Base-by-base conservation (phyloP, 768 basidiomycete species). In the Cyathus striatus region DNA sequence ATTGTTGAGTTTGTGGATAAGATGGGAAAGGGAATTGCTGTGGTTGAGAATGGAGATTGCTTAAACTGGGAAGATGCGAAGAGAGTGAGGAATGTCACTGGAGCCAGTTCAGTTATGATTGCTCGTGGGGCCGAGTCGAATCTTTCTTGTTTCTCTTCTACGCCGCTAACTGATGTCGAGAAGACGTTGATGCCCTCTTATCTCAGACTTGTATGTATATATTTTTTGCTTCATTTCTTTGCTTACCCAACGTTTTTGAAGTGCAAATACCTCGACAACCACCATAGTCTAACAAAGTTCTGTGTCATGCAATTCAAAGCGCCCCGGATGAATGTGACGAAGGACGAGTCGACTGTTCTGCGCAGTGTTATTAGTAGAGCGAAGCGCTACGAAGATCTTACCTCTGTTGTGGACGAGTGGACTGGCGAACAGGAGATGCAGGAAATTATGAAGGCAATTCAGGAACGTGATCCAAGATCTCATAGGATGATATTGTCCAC, bases 21-120 rank as follows among this genome's bases (percentile, higher is more conserved):
- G 2, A 72, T 84, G 69, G 83, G 84, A 2, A 77, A 74, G 51
- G 86, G 81, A 0, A 76, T 96, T n/a, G 86, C 93, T 0, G 82
- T 99, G 24, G 75, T 94, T 20, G 89, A 90, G 64, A 99, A 99
- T 60, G 96, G 96, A 0, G 95, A 99, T 59, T 96, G 90, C 51
- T 60, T 74, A 13, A 83, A 81, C 3, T 85, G 76, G 66, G 76
- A 83, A 49, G 92, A 94, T 53, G 86, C 86, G 38, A 81, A 78
- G 46, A 75, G 82, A 36, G 78, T 97, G 25, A 75, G 85, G 33
- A 69, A 70, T 38, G 60, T 81, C 21, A 98, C 94, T 23, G 88
- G 92, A 81, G 91, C 90, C 9, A 80, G 88, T 53, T 93, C 91
- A 0, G 83, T 92, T 30, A 99, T 99, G 96, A 86, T 99, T 30